These are phyloP conservation scores for Colletotrichum sublineola DNA, from an alignment of 2,329 filamentous ascomycete genomes.

Conservation along the genomic window DNA sequence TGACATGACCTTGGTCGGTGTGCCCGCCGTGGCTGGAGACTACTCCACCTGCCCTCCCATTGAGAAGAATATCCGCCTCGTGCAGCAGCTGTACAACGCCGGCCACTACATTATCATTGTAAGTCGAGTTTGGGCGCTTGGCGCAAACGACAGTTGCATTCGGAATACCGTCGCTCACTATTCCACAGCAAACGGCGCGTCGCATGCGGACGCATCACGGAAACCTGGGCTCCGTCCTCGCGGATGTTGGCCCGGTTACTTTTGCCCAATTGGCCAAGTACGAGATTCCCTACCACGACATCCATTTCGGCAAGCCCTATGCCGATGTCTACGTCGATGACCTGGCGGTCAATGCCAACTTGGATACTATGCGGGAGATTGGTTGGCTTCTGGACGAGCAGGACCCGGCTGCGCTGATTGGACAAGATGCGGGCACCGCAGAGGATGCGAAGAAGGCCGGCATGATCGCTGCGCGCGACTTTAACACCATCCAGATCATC, in stretches of 20 bases:
- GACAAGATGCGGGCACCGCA: conserved; percentile 26
- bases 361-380: conserved; percentile 48
- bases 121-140: conserved; percentile 38
- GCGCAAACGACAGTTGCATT: not conserved
- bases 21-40: conserved; percentile 46
- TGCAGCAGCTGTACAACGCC: conserved; percentile 48
- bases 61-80: conserved; percentile 47
- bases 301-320: conserved; percentile 50
- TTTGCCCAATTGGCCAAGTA: conserved; percentile 48
- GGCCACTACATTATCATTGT: conserved; percentile 51
- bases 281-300: conserved; percentile 48
- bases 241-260: conserved; percentile 47
- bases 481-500: conserved; percentile 50
- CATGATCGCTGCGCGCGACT: conserved; percentile 49
- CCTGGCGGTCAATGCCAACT: conserved; percentile 47
- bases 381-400: conserved; percentile 49
- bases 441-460: conserved; percentile 45
- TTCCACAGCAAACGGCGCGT: conserved; percentile 46
- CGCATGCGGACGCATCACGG: conserved; percentile 49
- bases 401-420: conserved; percentile 41
- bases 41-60: conserved; percentile 50
- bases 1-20: conserved; percentile 50
- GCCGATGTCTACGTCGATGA: conserved; percentile 50
- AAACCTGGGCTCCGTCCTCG: conserved; percentile 47
- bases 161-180: not conserved